Evolutionary conservation across 192 early-diverging fungal species (phyloP).

Genomic region (Spinellus fusiger): DNA sequence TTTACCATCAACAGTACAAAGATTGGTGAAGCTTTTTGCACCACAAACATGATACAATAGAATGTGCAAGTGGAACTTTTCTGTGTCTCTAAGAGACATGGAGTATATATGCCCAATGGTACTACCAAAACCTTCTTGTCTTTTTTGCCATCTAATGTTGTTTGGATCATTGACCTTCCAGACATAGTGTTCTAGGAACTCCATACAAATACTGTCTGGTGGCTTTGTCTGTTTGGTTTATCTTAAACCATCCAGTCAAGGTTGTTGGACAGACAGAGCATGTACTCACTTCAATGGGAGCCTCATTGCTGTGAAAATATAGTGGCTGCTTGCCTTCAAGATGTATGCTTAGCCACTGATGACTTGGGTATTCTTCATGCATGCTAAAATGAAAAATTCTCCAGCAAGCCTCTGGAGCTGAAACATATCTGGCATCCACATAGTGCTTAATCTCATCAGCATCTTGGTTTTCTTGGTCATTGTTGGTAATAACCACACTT

Average conservation of each 20-base stretch:
- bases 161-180: background rate
- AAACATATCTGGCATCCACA: conserved; percentile 19
- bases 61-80: background rate
- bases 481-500: background rate
- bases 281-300: background rate
- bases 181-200: background rate
- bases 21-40: background rate
- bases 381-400: conserved; percentile 25
- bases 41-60: background rate
- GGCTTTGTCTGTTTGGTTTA: background rate
- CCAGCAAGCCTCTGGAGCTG: conserved; percentile 25
- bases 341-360: conserved; percentile 23
- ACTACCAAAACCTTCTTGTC: background rate
- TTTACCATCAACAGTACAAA: background rate
- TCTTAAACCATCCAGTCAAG: background rate
- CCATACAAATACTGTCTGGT: background rate
- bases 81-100: background rate
- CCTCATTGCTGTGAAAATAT: background rate
- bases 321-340: conserved; percentile 4
- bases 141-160: background rate
- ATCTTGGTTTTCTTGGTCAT: background rate
- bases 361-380: conserved; percentile 21
- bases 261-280: background rate
- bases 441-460: conserved; percentile 3
- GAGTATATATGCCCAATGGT: background rate